Conservation (phyloP, 208 protist species). For the Leishmania turanica region DNA sequence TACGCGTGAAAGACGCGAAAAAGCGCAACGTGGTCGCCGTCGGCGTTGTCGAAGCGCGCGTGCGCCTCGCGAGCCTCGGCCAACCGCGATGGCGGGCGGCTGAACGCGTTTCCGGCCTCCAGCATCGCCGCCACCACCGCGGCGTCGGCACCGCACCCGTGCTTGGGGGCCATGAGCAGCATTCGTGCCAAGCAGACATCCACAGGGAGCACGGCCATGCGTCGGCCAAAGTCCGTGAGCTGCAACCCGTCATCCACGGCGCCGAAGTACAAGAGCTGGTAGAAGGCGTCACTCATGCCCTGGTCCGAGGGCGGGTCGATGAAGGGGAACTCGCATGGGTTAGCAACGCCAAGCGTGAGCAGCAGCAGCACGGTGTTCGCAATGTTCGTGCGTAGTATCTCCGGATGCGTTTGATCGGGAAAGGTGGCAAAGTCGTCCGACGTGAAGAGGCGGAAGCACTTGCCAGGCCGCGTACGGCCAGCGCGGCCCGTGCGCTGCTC, state of each 20-base stretch:
- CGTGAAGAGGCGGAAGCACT: constrained; percentile 98
- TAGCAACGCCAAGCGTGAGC: constrained; percentile 96
- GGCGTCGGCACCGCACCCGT: constrained; percentile 83
- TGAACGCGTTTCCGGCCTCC: constrained; percentile 74
- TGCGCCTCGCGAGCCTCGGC: constrained; percentile 56
- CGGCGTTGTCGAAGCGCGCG: constrained; percentile 46
- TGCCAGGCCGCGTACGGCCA: constrained; percentile 98
- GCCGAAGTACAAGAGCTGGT: constrained; percentile 98
- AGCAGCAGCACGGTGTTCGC: constrained; percentile 95
- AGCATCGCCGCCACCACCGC: constrained; percentile 90
- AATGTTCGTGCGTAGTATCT: constrained; percentile 98
- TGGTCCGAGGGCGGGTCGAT: constrained; percentile 97
- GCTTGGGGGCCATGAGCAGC: constrained; percentile 72
- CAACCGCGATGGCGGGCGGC: constrained; percentile 35
- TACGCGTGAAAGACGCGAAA: constrained; percentile 86
- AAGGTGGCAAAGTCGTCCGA: constrained; percentile 77
- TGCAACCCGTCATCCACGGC: constrained; percentile 96
- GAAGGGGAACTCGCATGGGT: constrained; percentile 97
- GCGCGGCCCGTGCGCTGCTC: constrained; percentile 99
- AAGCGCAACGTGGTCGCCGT: constrained; percentile 84
- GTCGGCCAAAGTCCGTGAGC: constrained; percentile 70
- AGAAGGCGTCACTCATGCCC: constrained; percentile 96
- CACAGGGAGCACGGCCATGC: constrained; percentile 76
- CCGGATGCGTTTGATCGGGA: constrained; percentile 88
- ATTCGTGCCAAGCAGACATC: constrained; percentile 95